Conservation (phyloP, 2,329 filamentous ascomycete species). For the Chalaropsis ovoidea region DNA sequence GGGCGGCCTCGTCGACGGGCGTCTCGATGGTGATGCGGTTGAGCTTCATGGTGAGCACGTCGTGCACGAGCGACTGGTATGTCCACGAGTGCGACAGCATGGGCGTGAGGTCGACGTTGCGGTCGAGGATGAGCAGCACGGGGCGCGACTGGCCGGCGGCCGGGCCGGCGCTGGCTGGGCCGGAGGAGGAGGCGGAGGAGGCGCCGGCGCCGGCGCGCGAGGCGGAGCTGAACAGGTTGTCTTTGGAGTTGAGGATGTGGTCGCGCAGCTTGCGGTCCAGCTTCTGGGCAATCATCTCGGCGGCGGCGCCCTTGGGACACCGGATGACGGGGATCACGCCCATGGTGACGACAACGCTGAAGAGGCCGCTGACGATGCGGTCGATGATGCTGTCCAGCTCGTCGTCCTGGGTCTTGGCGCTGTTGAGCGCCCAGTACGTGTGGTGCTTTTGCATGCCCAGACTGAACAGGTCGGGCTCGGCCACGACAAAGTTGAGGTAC, state of each 20-base stretch:
- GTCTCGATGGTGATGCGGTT: constrained; percentile 92
- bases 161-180: constrained; percentile 40
- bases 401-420: constrained; percentile 78
- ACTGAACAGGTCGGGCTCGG: constrained; percentile 90
- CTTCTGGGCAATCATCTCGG: constrained; percentile 87
- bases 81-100: constrained; percentile 93
- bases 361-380: constrained; percentile 87
- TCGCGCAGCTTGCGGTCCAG: constrained; percentile 92
- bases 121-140: constrained; percentile 84
- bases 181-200: constrained; percentile 55
- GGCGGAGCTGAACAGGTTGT: constrained; percentile 67
- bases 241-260: constrained; percentile 94
- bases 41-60: constrained; percentile 50
- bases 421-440: constrained; percentile 94
- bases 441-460: constrained; percentile 83
- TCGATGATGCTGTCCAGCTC: constrained; percentile 81
- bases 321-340: constrained; percentile 91
- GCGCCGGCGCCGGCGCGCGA: constrained; percentile 38
- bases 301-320: constrained; percentile 83
- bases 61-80: constrained; percentile 73
- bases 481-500: constrained; percentile 94
- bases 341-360: constrained; percentile 97
- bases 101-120: constrained; percentile 88
- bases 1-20: constrained; percentile 65
- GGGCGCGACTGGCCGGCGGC: constrained; percentile 63